Conservation (phyloP, 75 land plant genomes). For the Gnetum montanum region DNA sequence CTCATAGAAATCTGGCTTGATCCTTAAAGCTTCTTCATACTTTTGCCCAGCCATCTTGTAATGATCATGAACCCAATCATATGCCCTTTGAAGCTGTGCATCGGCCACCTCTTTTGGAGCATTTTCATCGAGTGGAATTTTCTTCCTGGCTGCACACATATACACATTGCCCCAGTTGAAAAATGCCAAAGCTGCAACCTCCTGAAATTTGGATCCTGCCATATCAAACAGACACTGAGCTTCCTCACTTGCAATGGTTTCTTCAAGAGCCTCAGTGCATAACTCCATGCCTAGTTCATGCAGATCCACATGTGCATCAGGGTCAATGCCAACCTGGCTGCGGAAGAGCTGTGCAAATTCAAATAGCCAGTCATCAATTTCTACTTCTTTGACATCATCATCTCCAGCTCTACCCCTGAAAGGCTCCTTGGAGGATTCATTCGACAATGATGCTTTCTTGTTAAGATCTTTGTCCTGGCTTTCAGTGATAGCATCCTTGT, state of each 20-base stretch:
- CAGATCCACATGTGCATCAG: slow-evolving; percentile 76
- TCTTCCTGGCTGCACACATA: slow-evolving; percentile 85
- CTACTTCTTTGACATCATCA: slow-evolving; percentile 57
- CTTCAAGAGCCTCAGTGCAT: slow-evolving; percentile 76
- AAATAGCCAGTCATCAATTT: slow-evolving; percentile 84
- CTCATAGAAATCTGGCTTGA: slow-evolving; percentile 80
- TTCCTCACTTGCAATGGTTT: slow-evolving; percentile 76
- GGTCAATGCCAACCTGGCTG: slow-evolving; percentile 70
- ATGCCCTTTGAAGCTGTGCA: slow-evolving; percentile 42
- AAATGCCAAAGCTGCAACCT: slow-evolving; percentile 76
- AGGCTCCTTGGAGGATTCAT: no score
- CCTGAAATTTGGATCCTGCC: slow-evolving; percentile 76
- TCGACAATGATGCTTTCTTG: slow-evolving; percentile 19
- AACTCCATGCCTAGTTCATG: slow-evolving; percentile 86
- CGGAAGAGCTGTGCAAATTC: slow-evolving; percentile 77
- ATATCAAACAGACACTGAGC: slow-evolving; percentile 66
- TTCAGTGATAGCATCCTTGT: no score
- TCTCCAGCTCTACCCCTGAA: slow-evolving; percentile 16
- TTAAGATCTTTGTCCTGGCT: slow-evolving; percentile 12
- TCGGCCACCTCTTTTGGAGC: slow-evolving; percentile 34
- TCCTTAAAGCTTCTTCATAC: slow-evolving; percentile 54
- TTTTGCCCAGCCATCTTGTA: slow-evolving; percentile 53
- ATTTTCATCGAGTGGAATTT: slow-evolving; percentile 62
- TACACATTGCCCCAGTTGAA: slow-evolving; percentile 91
- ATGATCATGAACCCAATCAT: slow-evolving; percentile 64